These are phyloP conservation scores for Bipolaris victoriae DNA, from an alignment of 2,329 filamentous ascomycete species.

Conservation along the genomic window DNA sequence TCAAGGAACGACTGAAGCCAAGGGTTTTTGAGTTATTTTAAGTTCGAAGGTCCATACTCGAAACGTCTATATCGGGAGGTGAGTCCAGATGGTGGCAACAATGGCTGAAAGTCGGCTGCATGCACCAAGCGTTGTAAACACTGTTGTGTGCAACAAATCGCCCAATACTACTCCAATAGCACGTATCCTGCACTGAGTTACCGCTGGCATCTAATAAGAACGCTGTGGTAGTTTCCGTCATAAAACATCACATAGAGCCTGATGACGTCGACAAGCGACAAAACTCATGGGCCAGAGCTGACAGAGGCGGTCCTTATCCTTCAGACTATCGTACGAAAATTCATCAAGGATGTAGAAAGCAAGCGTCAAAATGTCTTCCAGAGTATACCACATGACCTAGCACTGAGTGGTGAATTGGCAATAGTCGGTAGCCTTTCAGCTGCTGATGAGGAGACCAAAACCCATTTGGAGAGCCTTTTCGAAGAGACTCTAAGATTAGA, in stretches of 20 bases:
- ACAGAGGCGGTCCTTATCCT: constrained; percentile 4
- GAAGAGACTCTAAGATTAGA: not conserved
- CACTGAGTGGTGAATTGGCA: not conserved
- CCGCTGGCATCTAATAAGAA: not conserved
- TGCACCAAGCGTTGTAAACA: not conserved
- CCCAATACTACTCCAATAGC: not conserved
- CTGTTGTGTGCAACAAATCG: not conserved
- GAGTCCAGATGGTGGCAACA: not conserved
- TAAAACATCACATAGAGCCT: not conserved
- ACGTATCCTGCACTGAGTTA: not conserved
- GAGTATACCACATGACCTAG: not conserved
- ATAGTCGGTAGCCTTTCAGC: not conserved
- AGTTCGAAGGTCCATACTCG: not conserved
- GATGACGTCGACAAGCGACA: not conserved
- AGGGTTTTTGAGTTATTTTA: no score
- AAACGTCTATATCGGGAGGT: not conserved
- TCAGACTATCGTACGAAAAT: not conserved
- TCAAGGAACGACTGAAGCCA: no score
- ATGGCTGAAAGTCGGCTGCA: not conserved
- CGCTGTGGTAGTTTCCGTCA: not conserved
- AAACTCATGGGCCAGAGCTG: not conserved
- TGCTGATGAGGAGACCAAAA: not conserved
- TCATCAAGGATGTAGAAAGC: not conserved
- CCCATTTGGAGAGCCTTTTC: not conserved
- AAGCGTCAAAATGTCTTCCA: not conserved